Evolutionary conservation across 176 grass and related monocot genomes (phyloP).

Genomic region (Leersia perrieri): DNA sequence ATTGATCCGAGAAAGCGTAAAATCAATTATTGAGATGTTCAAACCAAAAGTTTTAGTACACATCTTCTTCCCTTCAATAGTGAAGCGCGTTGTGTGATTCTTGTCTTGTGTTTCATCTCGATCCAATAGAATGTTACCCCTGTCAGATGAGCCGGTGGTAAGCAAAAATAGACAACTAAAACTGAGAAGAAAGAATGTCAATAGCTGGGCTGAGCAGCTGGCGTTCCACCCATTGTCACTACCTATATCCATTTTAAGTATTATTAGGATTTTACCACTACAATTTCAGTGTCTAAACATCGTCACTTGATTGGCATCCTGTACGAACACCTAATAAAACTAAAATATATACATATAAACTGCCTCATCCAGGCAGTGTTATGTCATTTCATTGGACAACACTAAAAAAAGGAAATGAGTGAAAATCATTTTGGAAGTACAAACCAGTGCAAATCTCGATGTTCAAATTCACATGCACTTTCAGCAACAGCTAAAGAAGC

Average conservation of each 20-base stretch:
- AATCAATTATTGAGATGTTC: slow-evolving; percentile 79
- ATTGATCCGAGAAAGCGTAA: slow-evolving; percentile 94
- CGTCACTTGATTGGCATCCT: not conserved
- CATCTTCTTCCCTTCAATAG: slow-evolving; percentile 62
- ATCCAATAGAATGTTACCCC: slow-evolving; percentile 94
- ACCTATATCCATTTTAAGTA: not conserved
- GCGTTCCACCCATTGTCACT: not conserved
- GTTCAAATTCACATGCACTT: slow-evolving; percentile 88
- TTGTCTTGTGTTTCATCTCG: slow-evolving; percentile 48
- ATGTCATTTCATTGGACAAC: not conserved
- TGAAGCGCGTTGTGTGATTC: slow-evolving; percentile 37
- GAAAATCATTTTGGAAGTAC: slow-evolving; percentile 24
- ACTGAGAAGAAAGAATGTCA: slow-evolving; percentile 12
- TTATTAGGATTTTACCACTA: not conserved
- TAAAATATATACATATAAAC: not conserved
- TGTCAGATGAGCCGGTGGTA: slow-evolving; percentile 36
- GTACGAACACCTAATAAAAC: not conserved
- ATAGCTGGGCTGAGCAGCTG: not conserved
- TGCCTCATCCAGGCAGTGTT: not conserved
- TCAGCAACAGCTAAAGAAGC: slow-evolving; percentile 83
- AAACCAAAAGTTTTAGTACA: slow-evolving; percentile 62
- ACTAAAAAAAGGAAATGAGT: slow-evolving; percentile 1
- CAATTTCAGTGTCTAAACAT: not conserved
- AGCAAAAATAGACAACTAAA: slow-evolving; percentile 23
- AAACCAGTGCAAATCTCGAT: slow-evolving; percentile 96